These are phyloP conservation scores for Acer yangbiense DNA, from an alignment of 345 rosid genomes.

Conservation along the genomic window DNA sequence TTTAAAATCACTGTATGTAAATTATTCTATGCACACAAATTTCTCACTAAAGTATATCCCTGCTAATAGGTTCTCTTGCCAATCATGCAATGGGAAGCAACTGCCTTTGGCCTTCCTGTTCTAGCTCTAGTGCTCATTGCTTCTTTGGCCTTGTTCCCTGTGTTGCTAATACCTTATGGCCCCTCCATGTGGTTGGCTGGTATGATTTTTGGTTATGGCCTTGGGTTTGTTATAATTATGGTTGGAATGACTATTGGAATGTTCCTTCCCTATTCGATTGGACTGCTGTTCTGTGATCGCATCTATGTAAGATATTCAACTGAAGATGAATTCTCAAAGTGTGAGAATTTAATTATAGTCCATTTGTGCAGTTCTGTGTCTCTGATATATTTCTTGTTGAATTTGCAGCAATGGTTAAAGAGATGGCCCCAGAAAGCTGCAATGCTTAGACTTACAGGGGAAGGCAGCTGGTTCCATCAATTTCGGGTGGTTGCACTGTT, in stretches of 20 bases:
- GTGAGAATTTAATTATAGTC: neutral
- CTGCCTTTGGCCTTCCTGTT: slow-evolving; percentile 94
- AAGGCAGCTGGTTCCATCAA: slow-evolving; percentile 96
- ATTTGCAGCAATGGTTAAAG: slow-evolving; percentile 84
- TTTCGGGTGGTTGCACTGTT: slow-evolving; percentile 88
- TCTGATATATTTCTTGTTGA: slow-evolving; percentile 12
- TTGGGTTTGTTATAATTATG: slow-evolving; percentile 92
- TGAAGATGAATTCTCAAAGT: neutral
- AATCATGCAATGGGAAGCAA: slow-evolving; percentile 92
- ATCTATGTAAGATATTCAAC: slow-evolving; percentile 64
- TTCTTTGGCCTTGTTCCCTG: slow-evolving; percentile 92
- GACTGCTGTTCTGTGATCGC: slow-evolving; percentile 78
- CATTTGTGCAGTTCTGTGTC: neutral
- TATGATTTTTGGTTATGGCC: slow-evolving; percentile 93
- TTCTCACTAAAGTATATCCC: neutral
- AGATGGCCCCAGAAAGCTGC: slow-evolving; percentile 93
- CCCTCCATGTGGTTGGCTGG: slow-evolving; percentile 99
- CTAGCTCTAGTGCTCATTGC: slow-evolving; percentile 83
- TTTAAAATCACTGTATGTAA: neutral
- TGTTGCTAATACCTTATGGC: slow-evolving; percentile 91
- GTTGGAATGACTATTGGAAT: slow-evolving; percentile 93
- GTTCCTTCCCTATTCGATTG: slow-evolving; percentile 80
- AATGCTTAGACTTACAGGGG: slow-evolving; percentile 80
- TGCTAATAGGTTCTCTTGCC: slow-evolving; percentile 36
- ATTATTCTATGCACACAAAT: neutral